Evolutionary conservation across 148 eudicot species (phyloP).

Genomic region (Silene conica): DNA sequence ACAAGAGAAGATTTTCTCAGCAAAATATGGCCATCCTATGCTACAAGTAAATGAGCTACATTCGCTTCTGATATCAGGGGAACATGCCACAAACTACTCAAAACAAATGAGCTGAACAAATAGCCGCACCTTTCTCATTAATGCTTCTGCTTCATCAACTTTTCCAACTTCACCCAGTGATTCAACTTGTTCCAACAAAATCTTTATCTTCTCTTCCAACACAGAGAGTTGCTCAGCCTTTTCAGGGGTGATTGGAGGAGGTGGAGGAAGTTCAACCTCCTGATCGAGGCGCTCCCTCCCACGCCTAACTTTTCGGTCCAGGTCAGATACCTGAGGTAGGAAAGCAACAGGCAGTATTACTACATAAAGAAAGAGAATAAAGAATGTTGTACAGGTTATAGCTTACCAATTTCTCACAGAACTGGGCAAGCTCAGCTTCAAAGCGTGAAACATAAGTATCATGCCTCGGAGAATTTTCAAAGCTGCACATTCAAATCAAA

Average conservation of each 20-base stretch:
- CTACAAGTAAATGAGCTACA: not conserved
- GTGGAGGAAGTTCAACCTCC: conserved; percentile 77
- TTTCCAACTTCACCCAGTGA: conserved; percentile 94
- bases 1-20: not conserved
- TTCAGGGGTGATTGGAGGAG: conserved; percentile 87
- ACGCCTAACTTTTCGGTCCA: conserved; percentile 87
- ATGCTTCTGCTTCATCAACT: conserved; percentile 99
- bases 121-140: conserved; percentile 81
- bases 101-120: not conserved
- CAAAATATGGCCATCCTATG: not conserved
- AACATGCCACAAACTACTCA: not conserved
- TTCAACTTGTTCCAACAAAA: conserved; percentile 85
- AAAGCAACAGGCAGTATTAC: conserved; percentile 4
- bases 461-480: conserved; percentile 85
- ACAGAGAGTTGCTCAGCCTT: conserved; percentile 91
- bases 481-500: conserved; percentile 42
- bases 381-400: not conserved
- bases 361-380: not conserved
- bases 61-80: not conserved
- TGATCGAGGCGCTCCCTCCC: conserved; percentile 94
- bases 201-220: conserved; percentile 85
- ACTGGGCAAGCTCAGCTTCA: conserved; percentile 89
- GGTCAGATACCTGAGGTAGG: conserved; percentile 63
- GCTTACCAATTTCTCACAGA: conserved; percentile 91
- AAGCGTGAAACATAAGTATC: conserved; percentile 79